Percentiles rank a stretch among this genome's conserved stretches.
These are phyloP conservation scores for Tieghemiomyces parasiticus DNA, from an alignment of 192 early-diverging fungal species.

Conservation along the genomic window DNA sequence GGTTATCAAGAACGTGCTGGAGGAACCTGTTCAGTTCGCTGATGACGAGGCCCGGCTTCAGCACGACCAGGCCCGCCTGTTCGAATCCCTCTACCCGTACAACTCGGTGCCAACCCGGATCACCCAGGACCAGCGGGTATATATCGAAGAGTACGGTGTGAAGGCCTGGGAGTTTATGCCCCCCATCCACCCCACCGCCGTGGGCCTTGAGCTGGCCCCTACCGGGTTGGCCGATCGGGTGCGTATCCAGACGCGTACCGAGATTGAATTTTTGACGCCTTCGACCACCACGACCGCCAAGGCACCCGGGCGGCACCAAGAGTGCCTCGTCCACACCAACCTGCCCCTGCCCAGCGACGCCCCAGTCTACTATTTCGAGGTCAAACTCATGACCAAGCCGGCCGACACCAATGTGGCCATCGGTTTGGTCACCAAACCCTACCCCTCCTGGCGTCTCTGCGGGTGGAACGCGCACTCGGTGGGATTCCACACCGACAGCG, in stretches of 20 bases:
- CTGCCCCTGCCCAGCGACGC: constrained; percentile 58
- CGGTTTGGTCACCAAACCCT: constrained; percentile 33
- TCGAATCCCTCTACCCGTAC: constrained; percentile 5
- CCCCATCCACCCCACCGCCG: constrained; percentile 34
- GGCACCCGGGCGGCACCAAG: background rate
- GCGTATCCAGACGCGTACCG: constrained; percentile 26
- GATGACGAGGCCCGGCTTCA: too few relatives aligned
- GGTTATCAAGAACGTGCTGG: too few relatives aligned
- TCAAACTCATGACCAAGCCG: constrained; percentile 24
- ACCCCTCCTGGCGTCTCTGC: constrained; percentile 26
- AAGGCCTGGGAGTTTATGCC: constrained; percentile 71
- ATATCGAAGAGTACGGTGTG: constrained; percentile 67
- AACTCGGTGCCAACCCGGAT: constrained; percentile 46
- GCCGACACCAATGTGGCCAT: constrained; percentile 26
- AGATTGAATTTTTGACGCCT: background rate
- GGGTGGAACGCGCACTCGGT: constrained; percentile 34
- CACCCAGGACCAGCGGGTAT: constrained; percentile 52
- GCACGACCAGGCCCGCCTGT: background rate
- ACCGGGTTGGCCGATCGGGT: constrained; percentile 50
- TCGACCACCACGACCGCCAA: constrained; percentile 11
- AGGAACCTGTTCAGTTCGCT: too few relatives aligned
- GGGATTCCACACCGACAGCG: constrained; percentile 26
- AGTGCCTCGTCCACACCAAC: constrained; percentile 50
- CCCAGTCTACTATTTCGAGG: constrained; percentile 39
- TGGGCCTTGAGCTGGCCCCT: constrained; percentile 44